phyloP scores from a whole-genome alignment of 306 rosid genomes.

The Vigna mungo region DNA sequence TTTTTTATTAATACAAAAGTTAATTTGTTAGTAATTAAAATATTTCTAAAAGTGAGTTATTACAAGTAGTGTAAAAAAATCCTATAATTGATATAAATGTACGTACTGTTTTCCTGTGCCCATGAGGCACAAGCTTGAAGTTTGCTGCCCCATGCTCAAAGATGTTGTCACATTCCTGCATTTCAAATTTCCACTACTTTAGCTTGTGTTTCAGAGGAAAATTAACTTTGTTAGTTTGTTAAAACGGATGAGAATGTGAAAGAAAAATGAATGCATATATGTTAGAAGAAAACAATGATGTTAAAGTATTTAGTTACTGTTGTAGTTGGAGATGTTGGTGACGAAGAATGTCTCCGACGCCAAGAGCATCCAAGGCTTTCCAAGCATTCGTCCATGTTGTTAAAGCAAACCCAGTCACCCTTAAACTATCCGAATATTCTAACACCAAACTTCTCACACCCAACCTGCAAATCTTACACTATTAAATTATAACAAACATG shows the following conservation, averaged over 20 bases:
- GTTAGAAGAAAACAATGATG: too few relatives aligned
- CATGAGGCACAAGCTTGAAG: slow-evolving; percentile 39
- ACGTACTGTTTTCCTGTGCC: slow-evolving; percentile 54
- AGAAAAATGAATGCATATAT: too few relatives aligned
- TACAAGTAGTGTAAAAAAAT: too few relatives aligned
- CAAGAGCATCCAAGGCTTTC: slow-evolving; percentile 82
- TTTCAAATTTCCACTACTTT: not conserved
- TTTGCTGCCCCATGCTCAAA: slow-evolving; percentile 48
- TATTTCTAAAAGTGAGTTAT: too few relatives aligned
- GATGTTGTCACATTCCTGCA: slow-evolving; percentile 61
- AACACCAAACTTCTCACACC: slow-evolving; percentile 73
- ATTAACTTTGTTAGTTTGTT: too few relatives aligned
- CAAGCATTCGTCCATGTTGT: slow-evolving; percentile 73
- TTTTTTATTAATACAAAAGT: too few relatives aligned
- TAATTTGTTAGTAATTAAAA: too few relatives aligned
- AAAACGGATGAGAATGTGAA: too few relatives aligned
- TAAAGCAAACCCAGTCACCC: slow-evolving; percentile 76
- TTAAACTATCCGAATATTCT: slow-evolving; percentile 65
- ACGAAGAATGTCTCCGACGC: slow-evolving; percentile 62
- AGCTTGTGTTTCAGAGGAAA: too few relatives aligned
- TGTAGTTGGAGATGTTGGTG: slow-evolving; percentile 39
- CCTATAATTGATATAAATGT: too few relatives aligned
- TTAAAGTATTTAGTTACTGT: not conserved
- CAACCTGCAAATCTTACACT: slow-evolving; percentile 37
- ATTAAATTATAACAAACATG: too few relatives aligned